Evolutionary conservation across 305 asterid species (phyloP), one percentile per base, ranked within the genome.

Genomic region (Fraxinus floribunda): DNA sequence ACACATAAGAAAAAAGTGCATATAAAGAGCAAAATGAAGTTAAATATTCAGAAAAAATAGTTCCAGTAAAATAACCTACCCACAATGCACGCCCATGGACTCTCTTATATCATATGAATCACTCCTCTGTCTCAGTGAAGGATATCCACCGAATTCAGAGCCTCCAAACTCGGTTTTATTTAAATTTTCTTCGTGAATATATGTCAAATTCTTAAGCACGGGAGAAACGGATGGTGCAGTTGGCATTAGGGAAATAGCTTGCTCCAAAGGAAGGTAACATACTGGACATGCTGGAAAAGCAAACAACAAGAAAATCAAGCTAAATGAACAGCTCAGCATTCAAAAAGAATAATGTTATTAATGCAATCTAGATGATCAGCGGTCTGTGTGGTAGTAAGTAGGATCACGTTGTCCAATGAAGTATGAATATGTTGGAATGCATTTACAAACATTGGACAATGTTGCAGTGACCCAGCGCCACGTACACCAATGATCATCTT

Each of bases 71-170:
- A 46, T 75, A 84, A 20, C 97, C 80, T 93, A 93, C 97, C 97
- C 97, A 83, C 97, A 92, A 77, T 94, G 94, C 83, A 94, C 90
- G 66, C 80, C 88, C 98, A 93, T 94, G 22, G 97, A 89, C 85
- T 94, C 97, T 86, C 86, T 88, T 84, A 93, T 86, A 79, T 93
- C 91, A 84, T 93, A 93, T 3, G 97, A 94, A 85, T 93, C 97
- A 30, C 79, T 85, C 86, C 97, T 85, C 89, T 93, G 93, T 39
- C 83, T 78, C 78, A 94, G 83, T 34, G 94, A 88, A 86, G 97
- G 97, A 83, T 93, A 94, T 35, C 97, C 97, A 82, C 97, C 98
- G 66, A 94, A 94, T n/a, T 90, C 93, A 6, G 98, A 94, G 87
- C 98, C 97, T 81, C 98, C 98, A 85, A 91, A 94, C 88, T 94